phyloP scores from a whole-genome alignment of 163 green algal genomes.

The Scenedesmus sp. region DNA sequence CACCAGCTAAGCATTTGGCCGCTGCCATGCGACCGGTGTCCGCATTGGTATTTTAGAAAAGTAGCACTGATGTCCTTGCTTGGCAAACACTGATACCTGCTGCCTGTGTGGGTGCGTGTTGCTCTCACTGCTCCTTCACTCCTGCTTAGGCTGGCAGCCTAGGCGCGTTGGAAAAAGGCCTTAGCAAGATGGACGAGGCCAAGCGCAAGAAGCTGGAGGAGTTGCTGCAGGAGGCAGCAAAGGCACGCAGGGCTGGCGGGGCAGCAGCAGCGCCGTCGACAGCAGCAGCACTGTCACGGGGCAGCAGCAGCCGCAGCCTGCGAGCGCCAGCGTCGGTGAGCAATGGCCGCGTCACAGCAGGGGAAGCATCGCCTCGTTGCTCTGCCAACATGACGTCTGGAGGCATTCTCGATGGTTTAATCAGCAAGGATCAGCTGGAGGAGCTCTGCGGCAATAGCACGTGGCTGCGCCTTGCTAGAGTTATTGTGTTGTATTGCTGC shows the following conservation, averaged over 20 bases:
- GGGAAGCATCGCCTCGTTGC: not conserved
- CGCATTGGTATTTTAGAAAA: too few species aligned
- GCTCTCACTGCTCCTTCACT: not conserved
- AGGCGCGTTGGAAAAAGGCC: slow-evolving; percentile 73
- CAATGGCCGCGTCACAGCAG: not conserved
- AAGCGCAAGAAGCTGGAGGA: slow-evolving; percentile 89
- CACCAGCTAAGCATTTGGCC: too few species aligned
- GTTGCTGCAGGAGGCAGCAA: slow-evolving; percentile 72
- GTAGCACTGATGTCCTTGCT: slow-evolving; percentile 52
- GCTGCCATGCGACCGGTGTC: too few species aligned
- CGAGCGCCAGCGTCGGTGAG: slow-evolving; percentile 28
- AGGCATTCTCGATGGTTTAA: not conserved
- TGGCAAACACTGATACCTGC: not conserved
- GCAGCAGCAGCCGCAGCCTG: not conserved
- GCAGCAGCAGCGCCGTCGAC: slow-evolving; percentile 13
- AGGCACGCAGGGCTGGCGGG: slow-evolving; percentile 6
- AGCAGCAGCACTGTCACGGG: not conserved
- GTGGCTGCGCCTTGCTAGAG: too few species aligned
- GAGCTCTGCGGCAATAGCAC: too few species aligned
- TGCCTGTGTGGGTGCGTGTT: not conserved
- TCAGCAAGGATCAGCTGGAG: not conserved
- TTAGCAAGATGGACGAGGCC: slow-evolving; percentile 86
- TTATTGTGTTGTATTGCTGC: too few species aligned
- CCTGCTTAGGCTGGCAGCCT: slow-evolving; percentile 65
- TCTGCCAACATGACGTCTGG: not conserved